A percentile compares a stretch with the other conserved stretches of the same genome.
phyloP scores from a whole-genome alignment of 2,329 filamentous ascomycete genomes.

The Remersonia thermophila region DNA sequence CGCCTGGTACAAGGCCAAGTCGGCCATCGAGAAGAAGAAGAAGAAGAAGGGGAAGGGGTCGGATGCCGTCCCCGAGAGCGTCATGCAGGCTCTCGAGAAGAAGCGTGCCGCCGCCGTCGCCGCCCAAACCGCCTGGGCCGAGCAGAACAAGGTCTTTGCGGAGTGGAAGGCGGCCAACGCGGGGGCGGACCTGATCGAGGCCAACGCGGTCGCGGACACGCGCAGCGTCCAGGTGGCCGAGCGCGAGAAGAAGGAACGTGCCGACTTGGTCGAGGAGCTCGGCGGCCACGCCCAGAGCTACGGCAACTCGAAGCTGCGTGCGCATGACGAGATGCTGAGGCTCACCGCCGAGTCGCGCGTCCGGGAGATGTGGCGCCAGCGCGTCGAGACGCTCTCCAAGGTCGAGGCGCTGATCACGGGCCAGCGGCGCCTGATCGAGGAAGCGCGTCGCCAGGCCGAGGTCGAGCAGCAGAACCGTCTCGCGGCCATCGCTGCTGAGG shows the following conservation, averaged over 20 bases:
- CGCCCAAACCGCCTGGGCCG: conserved; percentile 2
- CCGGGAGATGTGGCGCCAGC: conserved; percentile 4
- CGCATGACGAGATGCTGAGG: background rate
- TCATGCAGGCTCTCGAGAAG: background rate
- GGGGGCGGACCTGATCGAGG: conserved; percentile 1
- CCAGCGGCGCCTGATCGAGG: background rate
- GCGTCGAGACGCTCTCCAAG: conserved; percentile 2
- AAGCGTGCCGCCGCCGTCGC: background rate
- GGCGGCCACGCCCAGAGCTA: background rate
- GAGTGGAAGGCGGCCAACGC: conserved; percentile 3
- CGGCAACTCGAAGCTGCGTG: no score
- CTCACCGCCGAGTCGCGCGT: conserved; percentile 4
- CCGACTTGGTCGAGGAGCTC: background rate
- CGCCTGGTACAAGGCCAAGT: no score
- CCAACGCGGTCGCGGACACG: no score
- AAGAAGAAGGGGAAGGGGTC: no score
- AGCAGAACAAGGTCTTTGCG: background rate
- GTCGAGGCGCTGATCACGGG: background rate
- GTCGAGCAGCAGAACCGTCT: conserved; percentile 1
- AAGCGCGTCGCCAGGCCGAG: background rate
- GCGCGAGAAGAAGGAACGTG: background rate
- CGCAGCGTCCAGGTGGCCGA: no score
- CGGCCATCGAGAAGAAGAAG: no score
- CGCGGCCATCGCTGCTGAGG: background rate
- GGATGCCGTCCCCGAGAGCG: no score